A percentile compares a stretch with the other conserved stretches of the same genome.
phyloP scores from a whole-genome alignment of 345 rosid genomes.

The Triadica sebifera region DNA sequence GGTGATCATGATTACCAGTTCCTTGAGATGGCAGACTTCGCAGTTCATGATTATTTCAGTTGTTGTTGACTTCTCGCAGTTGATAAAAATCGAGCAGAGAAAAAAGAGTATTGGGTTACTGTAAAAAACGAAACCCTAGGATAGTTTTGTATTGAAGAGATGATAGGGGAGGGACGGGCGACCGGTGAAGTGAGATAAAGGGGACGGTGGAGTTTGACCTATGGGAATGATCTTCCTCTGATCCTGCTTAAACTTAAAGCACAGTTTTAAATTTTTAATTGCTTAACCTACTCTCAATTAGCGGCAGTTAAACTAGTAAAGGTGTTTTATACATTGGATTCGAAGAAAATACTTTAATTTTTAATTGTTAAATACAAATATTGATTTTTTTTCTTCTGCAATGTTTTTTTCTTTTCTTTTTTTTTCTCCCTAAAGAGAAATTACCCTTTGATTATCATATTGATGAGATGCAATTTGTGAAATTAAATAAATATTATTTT shows the following conservation, averaged over 20 bases:
- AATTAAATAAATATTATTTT: too few relatives aligned
- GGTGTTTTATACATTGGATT: too few relatives aligned
- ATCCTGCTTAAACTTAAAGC: not conserved
- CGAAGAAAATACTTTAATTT: too few relatives aligned
- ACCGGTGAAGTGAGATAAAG: not conserved
- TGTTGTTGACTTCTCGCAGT: not conserved
- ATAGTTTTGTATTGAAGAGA: not conserved
- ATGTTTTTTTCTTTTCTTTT: too few relatives aligned
- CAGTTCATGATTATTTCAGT: conserved; percentile 62
- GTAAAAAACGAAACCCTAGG: too few relatives aligned
- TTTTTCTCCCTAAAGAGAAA: too few relatives aligned
- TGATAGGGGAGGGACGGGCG: not conserved
- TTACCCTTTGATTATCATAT: too few relatives aligned
- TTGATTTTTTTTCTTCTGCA: too few relatives aligned
- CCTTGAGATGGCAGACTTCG: conserved; percentile 91
- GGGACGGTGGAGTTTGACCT: not conserved
- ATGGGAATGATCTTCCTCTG: not conserved
- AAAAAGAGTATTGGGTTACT: not conserved
- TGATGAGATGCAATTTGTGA: too few relatives aligned
- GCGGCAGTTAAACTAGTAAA: too few relatives aligned
- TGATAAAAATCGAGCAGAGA: not conserved
- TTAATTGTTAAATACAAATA: too few relatives aligned
- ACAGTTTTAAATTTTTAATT: not conserved
- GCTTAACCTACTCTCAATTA: too few relatives aligned
- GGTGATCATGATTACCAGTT: conserved; percentile 49